A percentile compares a stretch with the other conserved stretches of the same genome.
Evolutionary conservation across 495 filamentous ascomycete species (phyloP).

Genomic region (Lasiosphaeria hispida): DNA sequence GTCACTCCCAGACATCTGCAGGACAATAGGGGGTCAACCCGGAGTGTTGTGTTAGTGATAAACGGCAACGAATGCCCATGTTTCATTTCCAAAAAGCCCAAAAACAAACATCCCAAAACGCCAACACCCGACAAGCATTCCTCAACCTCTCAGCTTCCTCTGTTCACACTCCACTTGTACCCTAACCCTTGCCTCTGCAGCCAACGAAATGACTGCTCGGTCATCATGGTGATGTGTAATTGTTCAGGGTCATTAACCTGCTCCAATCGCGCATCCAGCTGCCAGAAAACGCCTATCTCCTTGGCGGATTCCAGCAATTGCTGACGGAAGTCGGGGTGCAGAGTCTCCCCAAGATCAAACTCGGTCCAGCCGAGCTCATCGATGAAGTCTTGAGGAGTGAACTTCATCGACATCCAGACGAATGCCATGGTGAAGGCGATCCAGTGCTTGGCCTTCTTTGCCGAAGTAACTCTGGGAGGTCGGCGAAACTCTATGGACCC

Average conservation of each 20-base stretch:
- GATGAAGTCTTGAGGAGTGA: constrained; percentile 2
- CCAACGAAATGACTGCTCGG: constrained; percentile 1
- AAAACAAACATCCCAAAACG: constrained; percentile 4
- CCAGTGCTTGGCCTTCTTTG: constrained; percentile 3
- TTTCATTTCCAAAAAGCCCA: constrained; percentile 2
- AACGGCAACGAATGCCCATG: not conserved
- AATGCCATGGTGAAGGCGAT: constrained; percentile 6
- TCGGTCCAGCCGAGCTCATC: constrained; percentile 6
- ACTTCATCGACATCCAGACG: constrained; percentile 6
- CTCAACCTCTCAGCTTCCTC: not conserved
- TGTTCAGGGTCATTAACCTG: constrained; percentile 1
- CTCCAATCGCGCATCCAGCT: constrained; percentile 6
- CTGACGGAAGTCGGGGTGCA: constrained; percentile 5
- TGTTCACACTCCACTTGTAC: constrained; percentile 3
- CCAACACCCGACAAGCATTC: constrained; percentile 1
- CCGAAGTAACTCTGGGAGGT: constrained; percentile 1
- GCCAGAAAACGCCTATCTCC: constrained; percentile 9
- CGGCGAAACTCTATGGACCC: constrained; percentile 1
- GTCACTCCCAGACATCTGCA: constrained; percentile 1
- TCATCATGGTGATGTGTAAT: constrained; percentile 3
- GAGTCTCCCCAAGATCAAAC: constrained; percentile 1
- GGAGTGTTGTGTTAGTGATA: not conserved
- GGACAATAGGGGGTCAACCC: not conserved
- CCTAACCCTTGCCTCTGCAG: constrained; percentile 1
- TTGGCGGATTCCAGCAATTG: constrained; percentile 7